Evolutionary conservation across 345 rosid genomes (phyloP), one percentile per base, ranked within the genome.

Genomic region (Anacardium occidentale): DNA sequence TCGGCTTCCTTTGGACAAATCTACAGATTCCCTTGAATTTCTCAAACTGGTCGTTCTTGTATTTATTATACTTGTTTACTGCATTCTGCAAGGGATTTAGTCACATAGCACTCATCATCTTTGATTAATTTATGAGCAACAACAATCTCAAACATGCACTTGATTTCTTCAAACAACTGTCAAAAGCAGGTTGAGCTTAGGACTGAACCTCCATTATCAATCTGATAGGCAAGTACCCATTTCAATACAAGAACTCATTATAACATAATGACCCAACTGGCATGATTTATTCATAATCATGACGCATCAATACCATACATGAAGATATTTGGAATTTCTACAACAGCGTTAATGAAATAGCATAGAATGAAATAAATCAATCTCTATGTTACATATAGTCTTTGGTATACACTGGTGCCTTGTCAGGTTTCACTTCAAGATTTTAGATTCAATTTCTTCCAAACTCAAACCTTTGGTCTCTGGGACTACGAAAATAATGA

Each of bases 401-500:
- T 4, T 55, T 3, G 20, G 62, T 54, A 40, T 15, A 10, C 32
- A 29, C 15, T 5, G 22, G 26, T 37, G 42, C n/a, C 51, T 0
- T 50, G 57, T 14, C 62, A 52, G 32, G 53, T 69, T 70, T 89
- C 88, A 94, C 82, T 89, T 87, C 78, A 86, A 86, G 81, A 92
- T 77, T 80, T 88, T 89, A 29, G 97, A 87, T 77, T 94, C 97
- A 44, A 90, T 94, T 68, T 92, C 97, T 82, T 94, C 98, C 89
- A 92, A 86, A 81, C 98, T 92, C 83, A 94, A 78, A 55, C 98
- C 97, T 85, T 94, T 94, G 48, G 98, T 92, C 87, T 94, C 98
- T 21, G 98, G 98, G 77, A 94, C 96, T 42, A 73, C 13, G 50
- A 82, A 54, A 22, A 85, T 72, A 10, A 85, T 80, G 69, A 92